phyloP scores from a whole-genome alignment of 345 rosid species.

The Pistacia atlantica region DNA sequence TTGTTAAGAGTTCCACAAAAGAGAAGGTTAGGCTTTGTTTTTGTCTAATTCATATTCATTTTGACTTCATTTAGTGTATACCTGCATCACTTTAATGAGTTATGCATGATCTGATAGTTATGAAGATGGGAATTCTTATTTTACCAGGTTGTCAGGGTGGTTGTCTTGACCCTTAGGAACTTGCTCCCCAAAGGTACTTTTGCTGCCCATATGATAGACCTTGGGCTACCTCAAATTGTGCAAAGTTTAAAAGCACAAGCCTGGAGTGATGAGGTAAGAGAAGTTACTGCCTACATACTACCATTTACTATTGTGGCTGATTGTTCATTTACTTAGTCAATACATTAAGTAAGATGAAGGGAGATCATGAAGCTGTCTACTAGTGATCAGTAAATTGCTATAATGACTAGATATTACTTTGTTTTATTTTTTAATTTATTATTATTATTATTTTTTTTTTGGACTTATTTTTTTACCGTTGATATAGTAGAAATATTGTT shows the following conservation, averaged over 20 bases:
- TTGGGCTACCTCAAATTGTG: constrained; percentile 88
- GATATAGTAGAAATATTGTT: neutral
- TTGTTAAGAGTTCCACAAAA: constrained; percentile 86
- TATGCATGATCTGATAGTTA: constrained; percentile 12
- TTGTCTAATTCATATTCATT: neutral
- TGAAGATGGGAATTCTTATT: constrained; percentile 22
- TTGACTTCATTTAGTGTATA: constrained; percentile 3
- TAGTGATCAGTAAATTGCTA: neutral
- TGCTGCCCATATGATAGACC: constrained; percentile 97
- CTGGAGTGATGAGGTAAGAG: constrained; percentile 96
- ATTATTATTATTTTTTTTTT: too few species aligned
- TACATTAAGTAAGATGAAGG: neutral
- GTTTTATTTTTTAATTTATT: neutral
- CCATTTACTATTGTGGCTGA: neutral
- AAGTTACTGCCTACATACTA: neutral
- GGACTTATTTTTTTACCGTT: neutral
- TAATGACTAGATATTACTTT: neutral
- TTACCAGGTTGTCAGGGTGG: constrained; percentile 90
- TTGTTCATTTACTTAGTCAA: neutral
- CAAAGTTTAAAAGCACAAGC: constrained; percentile 91
- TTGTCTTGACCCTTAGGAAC: constrained; percentile 77
- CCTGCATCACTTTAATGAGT: neutral
- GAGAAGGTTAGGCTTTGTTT: constrained; percentile 69
- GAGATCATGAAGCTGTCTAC: neutral
- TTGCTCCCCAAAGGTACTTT: constrained; percentile 81